Conservation (phyloP, 2,329 filamentous ascomycete species). For the Diaporthe nobilis region DNA sequence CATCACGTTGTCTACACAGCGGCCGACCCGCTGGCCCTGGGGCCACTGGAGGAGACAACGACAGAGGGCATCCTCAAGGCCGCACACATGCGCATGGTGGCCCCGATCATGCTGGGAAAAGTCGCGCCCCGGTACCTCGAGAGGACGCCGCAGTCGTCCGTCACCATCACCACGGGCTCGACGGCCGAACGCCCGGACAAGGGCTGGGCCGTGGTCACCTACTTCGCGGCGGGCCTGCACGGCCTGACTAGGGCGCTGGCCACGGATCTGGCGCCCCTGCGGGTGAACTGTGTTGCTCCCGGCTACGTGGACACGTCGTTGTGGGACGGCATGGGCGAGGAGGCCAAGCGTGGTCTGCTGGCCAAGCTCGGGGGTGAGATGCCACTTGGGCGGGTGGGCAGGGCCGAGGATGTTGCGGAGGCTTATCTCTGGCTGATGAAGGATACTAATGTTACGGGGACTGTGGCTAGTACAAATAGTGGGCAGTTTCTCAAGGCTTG, state of each 20-base stretch:
- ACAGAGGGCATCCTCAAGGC: slow-evolving; percentile 45
- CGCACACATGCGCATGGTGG: slow-evolving; percentile 50
- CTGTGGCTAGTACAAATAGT: slow-evolving; percentile 43
- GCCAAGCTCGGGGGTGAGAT: slow-evolving; percentile 41
- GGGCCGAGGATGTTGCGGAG: slow-evolving; percentile 48
- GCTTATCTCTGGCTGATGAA: slow-evolving; percentile 49
- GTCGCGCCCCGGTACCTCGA: slow-evolving; percentile 48
- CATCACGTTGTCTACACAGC: slow-evolving; percentile 50
- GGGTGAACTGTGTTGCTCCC: slow-evolving; percentile 74
- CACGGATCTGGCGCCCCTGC: slow-evolving; percentile 72
- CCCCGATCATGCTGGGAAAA: slow-evolving; percentile 52
- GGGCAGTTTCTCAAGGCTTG: slow-evolving; percentile 41
- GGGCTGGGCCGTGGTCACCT: slow-evolving; percentile 64
- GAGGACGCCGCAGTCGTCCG: slow-evolving; percentile 55
- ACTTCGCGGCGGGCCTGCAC: slow-evolving; percentile 64
- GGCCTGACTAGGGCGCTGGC: slow-evolving; percentile 70
- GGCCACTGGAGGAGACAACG: slow-evolving; percentile 45
- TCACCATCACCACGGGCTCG: slow-evolving; percentile 70
- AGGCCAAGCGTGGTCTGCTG: slow-evolving; percentile 45
- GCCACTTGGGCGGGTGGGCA: slow-evolving; percentile 43
- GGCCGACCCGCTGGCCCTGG: slow-evolving; percentile 47
- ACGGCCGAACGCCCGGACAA: slow-evolving; percentile 65
- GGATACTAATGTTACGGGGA: slow-evolving; percentile 47
- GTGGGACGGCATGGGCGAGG: slow-evolving; percentile 50
- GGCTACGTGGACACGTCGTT: slow-evolving; percentile 66